Conservation (phyloP, 805 yeast species). For the Komagataella ulmi region DNA sequence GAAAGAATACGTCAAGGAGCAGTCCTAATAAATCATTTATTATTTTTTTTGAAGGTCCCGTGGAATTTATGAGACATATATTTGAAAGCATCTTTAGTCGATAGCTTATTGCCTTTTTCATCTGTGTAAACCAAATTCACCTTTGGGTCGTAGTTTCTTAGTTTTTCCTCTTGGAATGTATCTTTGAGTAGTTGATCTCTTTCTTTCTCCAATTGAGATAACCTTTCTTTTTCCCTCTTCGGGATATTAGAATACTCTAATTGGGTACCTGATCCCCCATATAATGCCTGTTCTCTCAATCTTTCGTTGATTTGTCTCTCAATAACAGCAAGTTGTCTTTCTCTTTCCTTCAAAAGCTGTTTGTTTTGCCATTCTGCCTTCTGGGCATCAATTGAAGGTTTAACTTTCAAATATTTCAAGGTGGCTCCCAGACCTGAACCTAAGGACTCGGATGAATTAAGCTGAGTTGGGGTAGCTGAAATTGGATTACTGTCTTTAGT, state of each 20-base stretch:
- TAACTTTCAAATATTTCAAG: constrained; percentile 14
- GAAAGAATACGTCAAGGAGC: neutral
- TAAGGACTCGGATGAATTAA: neutral
- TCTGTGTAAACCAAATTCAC: constrained; percentile 50
- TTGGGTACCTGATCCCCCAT: neutral
- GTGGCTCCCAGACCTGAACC: constrained; percentile 23
- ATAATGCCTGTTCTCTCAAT: neutral
- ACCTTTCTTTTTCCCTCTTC: neutral
- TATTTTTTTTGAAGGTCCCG: constrained; percentile 22
- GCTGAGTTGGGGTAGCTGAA: neutral
- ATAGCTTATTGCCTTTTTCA: constrained; percentile 43
- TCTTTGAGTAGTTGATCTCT: neutral
- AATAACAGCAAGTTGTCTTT: neutral
- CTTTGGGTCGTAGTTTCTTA: constrained; percentile 27
- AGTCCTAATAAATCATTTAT: neutral
- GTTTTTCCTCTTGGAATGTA: constrained; percentile 7
- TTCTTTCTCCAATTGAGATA: constrained; percentile 1
- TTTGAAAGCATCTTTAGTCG: constrained; percentile 65
- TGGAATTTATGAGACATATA: constrained; percentile 68
- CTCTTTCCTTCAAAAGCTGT: neutral
- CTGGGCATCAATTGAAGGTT: constrained; percentile 3
- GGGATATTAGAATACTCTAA: neutral
- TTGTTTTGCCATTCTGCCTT: constrained; percentile 8
- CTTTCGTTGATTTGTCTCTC: constrained; percentile 3
- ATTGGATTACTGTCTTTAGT: neutral